Evolutionary conservation across 495 filamentous ascomycete species (phyloP).

Genomic region (Lepraria neglecta): DNA sequence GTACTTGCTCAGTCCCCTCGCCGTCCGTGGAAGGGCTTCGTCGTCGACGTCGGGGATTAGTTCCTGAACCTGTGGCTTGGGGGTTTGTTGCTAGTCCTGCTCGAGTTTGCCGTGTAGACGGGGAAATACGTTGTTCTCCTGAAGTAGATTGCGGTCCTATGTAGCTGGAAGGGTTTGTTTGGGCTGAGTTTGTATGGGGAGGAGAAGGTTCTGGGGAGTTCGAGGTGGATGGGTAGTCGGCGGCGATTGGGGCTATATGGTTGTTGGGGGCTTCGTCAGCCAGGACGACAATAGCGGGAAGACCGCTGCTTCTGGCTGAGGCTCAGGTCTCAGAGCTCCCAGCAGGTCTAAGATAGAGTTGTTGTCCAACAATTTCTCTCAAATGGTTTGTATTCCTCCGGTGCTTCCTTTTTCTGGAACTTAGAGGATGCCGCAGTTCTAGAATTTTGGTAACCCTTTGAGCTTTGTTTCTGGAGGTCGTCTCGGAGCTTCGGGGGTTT

Average conservation of each 20-base stretch:
- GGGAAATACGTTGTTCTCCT: neutral
- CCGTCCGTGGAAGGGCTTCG: slow-evolving; percentile 24
- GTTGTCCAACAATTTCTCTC: neutral
- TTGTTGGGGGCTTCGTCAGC: slow-evolving; percentile 49
- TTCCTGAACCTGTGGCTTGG: neutral
- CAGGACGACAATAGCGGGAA: slow-evolving; percentile 53
- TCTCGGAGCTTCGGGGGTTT: neutral
- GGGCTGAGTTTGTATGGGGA: slow-evolving; percentile 27
- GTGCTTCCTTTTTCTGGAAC: neutral
- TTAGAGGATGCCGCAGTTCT: neutral
- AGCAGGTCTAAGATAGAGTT: slow-evolving; percentile 12
- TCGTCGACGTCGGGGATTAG: slow-evolving; percentile 24
- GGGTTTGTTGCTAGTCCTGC: neutral
- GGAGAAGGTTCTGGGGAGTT: slow-evolving; percentile 36
- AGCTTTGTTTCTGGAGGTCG: neutral
- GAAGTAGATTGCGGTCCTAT: neutral
- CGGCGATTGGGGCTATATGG: slow-evolving; percentile 47
- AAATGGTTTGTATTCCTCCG: neutral
- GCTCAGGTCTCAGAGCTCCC: slow-evolving; percentile 23
- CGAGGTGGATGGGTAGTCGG: slow-evolving; percentile 52
- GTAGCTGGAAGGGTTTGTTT: slow-evolving; percentile 24
- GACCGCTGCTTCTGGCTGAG: slow-evolving; percentile 45
- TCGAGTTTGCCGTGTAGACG: neutral
- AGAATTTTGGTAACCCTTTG: neutral
- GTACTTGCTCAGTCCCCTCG: neutral